A percentile compares a stretch with the other conserved stretches of the same genome.
These are phyloP conservation scores for Phytophthora colocasiae DNA, from an alignment of 352 stramenopile genomes.

Conservation along the genomic window DNA sequence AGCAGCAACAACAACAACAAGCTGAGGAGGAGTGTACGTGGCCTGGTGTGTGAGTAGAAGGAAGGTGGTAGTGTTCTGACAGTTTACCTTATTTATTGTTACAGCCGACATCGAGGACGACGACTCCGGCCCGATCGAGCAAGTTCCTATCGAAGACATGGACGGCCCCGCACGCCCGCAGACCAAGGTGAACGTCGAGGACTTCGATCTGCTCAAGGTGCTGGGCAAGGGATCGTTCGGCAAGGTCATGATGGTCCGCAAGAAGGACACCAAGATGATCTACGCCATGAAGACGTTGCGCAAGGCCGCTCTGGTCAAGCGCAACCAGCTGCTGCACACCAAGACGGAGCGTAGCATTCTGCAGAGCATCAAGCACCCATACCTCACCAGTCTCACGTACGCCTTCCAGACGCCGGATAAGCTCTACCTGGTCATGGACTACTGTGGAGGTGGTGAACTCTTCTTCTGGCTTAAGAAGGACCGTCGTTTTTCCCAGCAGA, in stretches of 20 bases:
- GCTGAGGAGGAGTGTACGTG: slow-evolving; percentile 74
- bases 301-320: slow-evolving; percentile 93
- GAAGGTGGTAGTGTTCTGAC: slow-evolving; percentile 3
- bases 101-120: slow-evolving; percentile 83
- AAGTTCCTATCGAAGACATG: slow-evolving; percentile 86
- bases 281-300: slow-evolving; percentile 97
- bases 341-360: slow-evolving; percentile 94
- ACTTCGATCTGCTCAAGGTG: slow-evolving; percentile 95
- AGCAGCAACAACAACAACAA: slow-evolving; percentile 38
- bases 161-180: slow-evolving; percentile 62
- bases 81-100: slow-evolving; percentile 15
- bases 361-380: slow-evolving; percentile 94
- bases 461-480: slow-evolving; percentile 97
- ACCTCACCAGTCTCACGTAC: slow-evolving; percentile 88
- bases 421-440: slow-evolving; percentile 95
- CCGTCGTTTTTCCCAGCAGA: slow-evolving; percentile 93
- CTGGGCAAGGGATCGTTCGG: slow-evolving; percentile 96
- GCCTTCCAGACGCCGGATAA: slow-evolving; percentile 94
- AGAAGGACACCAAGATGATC: slow-evolving; percentile 94
- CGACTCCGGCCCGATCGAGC: slow-evolving; percentile 80
- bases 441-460: slow-evolving; percentile 94
- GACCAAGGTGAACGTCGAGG: slow-evolving; percentile 90
- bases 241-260: slow-evolving; percentile 96
- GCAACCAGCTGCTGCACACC: slow-evolving; percentile 94
- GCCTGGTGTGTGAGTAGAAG: neutral